Percentiles rank a stretch among this genome's conserved stretches.
These are phyloP conservation scores for Mycena vitilis DNA, from an alignment of 768 basidiomycete genomes.

Conservation along the genomic window DNA sequence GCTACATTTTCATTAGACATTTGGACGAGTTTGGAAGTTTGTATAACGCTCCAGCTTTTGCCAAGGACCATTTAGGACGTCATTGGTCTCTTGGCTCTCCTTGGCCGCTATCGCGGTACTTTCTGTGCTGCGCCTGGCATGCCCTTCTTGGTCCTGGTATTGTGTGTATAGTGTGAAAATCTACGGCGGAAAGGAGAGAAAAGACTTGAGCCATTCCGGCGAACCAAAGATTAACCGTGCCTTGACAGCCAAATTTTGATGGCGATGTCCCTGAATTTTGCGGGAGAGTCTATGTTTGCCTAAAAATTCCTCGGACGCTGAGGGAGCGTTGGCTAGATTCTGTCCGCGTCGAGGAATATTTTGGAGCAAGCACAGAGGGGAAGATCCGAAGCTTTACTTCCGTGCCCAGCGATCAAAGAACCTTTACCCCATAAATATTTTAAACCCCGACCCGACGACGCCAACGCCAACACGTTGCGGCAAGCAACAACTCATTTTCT, in stretches of 20 bases:
- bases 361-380: not conserved
- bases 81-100: too few species aligned
- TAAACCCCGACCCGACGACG: slow-evolving; percentile 9
- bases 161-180: too few species aligned
- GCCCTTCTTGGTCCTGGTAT: too few species aligned
- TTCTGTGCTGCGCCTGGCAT: too few species aligned
- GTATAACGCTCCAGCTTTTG: too few species aligned
- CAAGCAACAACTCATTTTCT: not conserved
- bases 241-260: not conserved
- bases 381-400: not conserved
- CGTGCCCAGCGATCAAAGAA: slow-evolving; percentile 1
- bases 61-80: too few species aligned
- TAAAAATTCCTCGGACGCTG: not conserved
- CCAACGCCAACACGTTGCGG: slow-evolving; percentile 25
- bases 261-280: not conserved
- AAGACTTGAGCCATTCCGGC: too few species aligned
- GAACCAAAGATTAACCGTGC: not conserved
- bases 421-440: not conserved
- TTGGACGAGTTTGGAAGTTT: too few species aligned
- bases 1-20: too few species aligned
- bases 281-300: not conserved
- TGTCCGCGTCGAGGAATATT: not conserved
- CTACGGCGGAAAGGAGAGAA: too few species aligned
- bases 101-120: too few species aligned
- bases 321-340: too few species aligned